Evolutionary conservation across 495 filamentous ascomycete genomes (phyloP), one percentile per base, ranked within the genome.

Genomic region (Friedmanniomyces endolithicus): DNA sequence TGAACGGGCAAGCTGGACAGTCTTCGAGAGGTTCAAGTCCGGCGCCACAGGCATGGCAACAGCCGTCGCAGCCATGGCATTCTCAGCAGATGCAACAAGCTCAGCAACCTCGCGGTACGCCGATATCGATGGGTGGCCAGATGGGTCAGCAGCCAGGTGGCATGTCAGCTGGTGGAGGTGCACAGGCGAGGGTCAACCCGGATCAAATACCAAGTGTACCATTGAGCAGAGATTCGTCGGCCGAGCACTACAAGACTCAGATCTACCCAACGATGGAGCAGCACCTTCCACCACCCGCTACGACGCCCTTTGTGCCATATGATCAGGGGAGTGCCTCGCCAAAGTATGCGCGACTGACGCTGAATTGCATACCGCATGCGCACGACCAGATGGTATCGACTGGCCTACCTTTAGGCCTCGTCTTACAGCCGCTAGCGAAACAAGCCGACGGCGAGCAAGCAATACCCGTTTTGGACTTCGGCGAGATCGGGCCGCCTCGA

Each of bases 271-370:
- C 92, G 11, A 90, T 96, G 71, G 89, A 95, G 67, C 83, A 84
- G 29, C 88, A 94, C 64, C 72, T 90, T 1, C 88, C 92, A 17
- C 92, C 92, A 19, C 88, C 94, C 23, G 88, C 88, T 12, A 77
- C 84, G n/a, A 78, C 90, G 25, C 87, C 94, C 0, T 97, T 92
- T 62, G 83, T 95, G 48, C 88, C 88, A 11, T 84, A 82, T 59
- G 92, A 99, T 65, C 94, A 97, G 69, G 90, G 92, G 57, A 99
- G 96, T 66, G 85, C 94, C 20, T 97, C 92, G 11, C 94, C 92
- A 20, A 95, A 95, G 68, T 89, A 88, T 64, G 85, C 89, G 29
- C 85, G 92, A 40, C 73, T 99, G 40, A 94, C 88, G 2, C 72
- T 97, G 65, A 97, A 90, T 67, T 92, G 83, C 65, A 88, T 99